Conservation (phyloP, 208 protist species). For the Leishmania mexicana region DNA sequence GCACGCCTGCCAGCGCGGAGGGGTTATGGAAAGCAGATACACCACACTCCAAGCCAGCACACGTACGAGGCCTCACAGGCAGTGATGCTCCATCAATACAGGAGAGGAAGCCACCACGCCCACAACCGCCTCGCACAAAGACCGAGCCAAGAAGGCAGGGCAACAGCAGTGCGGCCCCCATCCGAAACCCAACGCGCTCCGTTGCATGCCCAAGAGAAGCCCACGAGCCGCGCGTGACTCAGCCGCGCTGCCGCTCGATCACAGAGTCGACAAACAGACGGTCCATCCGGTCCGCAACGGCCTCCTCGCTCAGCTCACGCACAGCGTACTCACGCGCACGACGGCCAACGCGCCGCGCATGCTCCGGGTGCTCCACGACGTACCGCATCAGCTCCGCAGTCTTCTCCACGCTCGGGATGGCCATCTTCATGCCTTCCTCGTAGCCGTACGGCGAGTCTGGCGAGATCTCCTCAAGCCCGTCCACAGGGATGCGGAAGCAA, state of each 20-base stretch:
- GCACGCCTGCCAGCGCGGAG: too few relatives aligned
- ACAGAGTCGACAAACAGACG: not conserved
- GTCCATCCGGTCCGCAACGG: conserved; percentile 46
- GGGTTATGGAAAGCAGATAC: too few relatives aligned
- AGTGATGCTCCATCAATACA: too few relatives aligned
- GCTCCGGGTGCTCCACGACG: conserved; percentile 33
- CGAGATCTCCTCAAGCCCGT: conserved; percentile 47
- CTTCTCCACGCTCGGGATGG: conserved; percentile 32
- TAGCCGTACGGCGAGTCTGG: conserved; percentile 18
- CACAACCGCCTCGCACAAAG: too few relatives aligned
- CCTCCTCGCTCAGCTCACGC: conserved; percentile 41
- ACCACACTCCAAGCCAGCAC: too few relatives aligned
- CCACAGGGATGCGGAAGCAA: conserved; percentile 33
- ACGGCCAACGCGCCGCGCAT: conserved; percentile 35
- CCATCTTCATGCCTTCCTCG: conserved; percentile 36
- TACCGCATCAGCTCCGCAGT: conserved; percentile 41
- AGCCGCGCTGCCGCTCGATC: not conserved
- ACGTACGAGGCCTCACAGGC: too few relatives aligned
- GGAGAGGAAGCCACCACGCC: too few relatives aligned
- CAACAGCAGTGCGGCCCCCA: too few relatives aligned
- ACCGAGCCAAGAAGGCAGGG: too few relatives aligned
- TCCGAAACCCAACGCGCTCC: too few relatives aligned
- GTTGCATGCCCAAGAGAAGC: not conserved
- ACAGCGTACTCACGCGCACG: conserved; percentile 28
- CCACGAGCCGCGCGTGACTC: not conserved